Conservation (phyloP, 768 basidiomycete species). For the Tulasnella sp. region DNA sequence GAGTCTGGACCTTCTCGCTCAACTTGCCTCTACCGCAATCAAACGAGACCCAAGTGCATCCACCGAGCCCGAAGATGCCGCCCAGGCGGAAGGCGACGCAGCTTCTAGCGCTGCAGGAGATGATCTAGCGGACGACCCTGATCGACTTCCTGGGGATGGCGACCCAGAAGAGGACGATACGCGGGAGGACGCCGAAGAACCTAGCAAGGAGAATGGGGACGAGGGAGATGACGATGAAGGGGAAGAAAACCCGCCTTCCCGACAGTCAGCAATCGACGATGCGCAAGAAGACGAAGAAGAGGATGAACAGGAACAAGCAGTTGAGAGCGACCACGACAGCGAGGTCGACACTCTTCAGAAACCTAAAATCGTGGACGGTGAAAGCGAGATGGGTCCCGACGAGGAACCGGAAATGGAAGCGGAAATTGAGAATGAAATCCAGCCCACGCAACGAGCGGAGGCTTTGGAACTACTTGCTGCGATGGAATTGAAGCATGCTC, state of each 20-base stretch:
- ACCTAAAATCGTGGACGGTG: background rate
- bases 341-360: background rate
- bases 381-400: slow-evolving; percentile 21
- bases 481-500: slow-evolving; percentile 89
- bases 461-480: slow-evolving; percentile 77
- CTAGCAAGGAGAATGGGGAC: slow-evolving; percentile 2
- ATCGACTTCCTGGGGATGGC: background rate
- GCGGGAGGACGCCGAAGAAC: slow-evolving; percentile 23
- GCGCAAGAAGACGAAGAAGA: slow-evolving; percentile 23
- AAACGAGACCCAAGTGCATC: background rate
- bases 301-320: slow-evolving; percentile 14
- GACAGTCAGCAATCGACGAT: background rate
- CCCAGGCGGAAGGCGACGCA: background rate
- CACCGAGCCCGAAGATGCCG: background rate
- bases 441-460: slow-evolving; percentile 73
- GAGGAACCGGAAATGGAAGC: slow-evolving; percentile 27
- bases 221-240: slow-evolving; percentile 4
- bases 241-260: background rate
- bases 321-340: slow-evolving; percentile 23
- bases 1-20: slow-evolving; percentile 1
- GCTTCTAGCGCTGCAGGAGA: background rate
- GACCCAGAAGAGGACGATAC: slow-evolving; percentile 8
- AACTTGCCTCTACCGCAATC: background rate
- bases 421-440: slow-evolving; percentile 47
- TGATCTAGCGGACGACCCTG: background rate